Base-by-base conservation (phyloP, 495 filamentous ascomycete species). In the Tricharina praecox region DNA sequence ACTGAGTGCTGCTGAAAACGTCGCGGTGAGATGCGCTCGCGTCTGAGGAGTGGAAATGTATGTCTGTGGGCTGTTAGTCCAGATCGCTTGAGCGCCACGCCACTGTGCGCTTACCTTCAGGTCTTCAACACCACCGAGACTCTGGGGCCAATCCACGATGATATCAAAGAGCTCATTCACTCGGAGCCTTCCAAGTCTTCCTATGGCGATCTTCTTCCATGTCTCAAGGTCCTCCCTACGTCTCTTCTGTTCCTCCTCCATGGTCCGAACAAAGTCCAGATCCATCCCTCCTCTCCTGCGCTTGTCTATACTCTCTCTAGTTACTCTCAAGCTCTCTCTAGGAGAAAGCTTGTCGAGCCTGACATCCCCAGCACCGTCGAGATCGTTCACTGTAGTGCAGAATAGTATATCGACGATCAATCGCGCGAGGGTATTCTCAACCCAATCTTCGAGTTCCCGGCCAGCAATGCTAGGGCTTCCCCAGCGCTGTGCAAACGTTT, bases 101-200 rank as follows among this genome's bases (percentile, higher is more conserved):
- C 13, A 23, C n/a, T 16, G 38, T 48, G 15, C 49, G 49, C 23
- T 3, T 66, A 68, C 54, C 50, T 77, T 78, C 38, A 82, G 56
- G 62, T 96, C 90, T 45, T 88, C 76, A 38, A 95, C 75, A 3
- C 82, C 87, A n/a, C 82, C 84, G 24, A 70, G 70, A 50, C 79
- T 85, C 13, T 70, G 58, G 23, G 85, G 82, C 90, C 90, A 95
- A 19, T 77, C 74, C 28, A 86, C 71, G 36, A 93, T 77, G 44
- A 93, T 82, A 51, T 93, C 80, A 53, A 95, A 97, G 4, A 97
- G 67, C 57, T 93, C 83, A 2, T 74, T 68, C 9, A 81, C 84
- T 24, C 88, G 77, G 20, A 90, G 70, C 33, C 74, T 71, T 3
- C 85, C 86, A n/a, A 94, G 68, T 20, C 82, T 73, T 4, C 78